Evolutionary conservation across 106 monocot genomes (phyloP), one percentile per base, ranked within the genome.

Genomic region (Vanilla planifolia): DNA sequence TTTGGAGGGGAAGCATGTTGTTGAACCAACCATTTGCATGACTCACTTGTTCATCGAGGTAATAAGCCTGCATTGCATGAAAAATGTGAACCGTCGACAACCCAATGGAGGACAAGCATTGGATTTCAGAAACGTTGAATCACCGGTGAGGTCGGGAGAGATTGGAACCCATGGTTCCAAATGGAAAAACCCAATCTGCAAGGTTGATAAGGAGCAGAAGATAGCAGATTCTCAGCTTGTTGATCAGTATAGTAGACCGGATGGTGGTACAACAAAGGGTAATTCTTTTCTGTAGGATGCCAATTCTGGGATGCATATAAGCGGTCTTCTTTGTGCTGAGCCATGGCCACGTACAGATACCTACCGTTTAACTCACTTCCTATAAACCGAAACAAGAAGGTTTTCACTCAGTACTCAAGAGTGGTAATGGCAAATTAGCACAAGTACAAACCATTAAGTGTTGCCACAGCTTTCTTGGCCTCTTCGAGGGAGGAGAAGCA

Each of bases 401-500:
- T 27, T 25, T 7, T 51, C 51, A 2, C 8, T 8, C 22, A 24
- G 51, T 41, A 41, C 8, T 7, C 40, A 51, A 23, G n/a, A n/a
- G n/a, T n/a, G n/a, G n/a, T n/a, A n/a, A n/a, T n/a, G n/a, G n/a
- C n/a, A n/a, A n/a, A n/a, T n/a, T n/a, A n/a, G n/a, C n/a, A 20
- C 15, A 14, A 23, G 60, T 15, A 5, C 48, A 0, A 47, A 85
- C 89, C 85, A 65, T 90, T 64, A 19, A 78, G 59, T 50, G 46
- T 59, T 0, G 26, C 26, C 27, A 90, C 52, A 60, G 85, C 89
- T 13, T 45, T 72, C 7, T 29, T 60, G 36, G 85, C 85, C 33
- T 78, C 89, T 43, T 70, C 61, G 37, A 32, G 33, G 20, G 70
- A 55, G 14, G 71, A 70, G 67, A 81, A 85, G 48, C 50, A 48